phyloP scores from a whole-genome alignment of 1,139 yeast species.

The Magnusiomyces ingens region DNA sequence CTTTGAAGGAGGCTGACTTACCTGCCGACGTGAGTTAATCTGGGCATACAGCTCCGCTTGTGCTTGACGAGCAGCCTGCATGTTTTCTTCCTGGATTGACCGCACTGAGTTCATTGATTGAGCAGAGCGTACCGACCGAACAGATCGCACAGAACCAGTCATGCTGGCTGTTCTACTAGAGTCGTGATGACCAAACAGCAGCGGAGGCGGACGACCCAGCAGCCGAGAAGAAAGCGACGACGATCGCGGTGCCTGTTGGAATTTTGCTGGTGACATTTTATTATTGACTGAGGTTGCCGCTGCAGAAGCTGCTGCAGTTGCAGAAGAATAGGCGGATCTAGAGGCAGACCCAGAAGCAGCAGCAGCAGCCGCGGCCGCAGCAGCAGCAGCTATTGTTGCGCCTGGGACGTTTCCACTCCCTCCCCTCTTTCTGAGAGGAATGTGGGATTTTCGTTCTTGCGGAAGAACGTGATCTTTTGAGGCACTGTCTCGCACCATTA shows the following conservation, averaged over 20 bases:
- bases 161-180: neutral
- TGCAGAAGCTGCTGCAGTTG: no score
- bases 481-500: no score
- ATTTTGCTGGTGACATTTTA: neutral
- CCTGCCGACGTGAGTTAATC: neutral
- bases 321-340: no score
- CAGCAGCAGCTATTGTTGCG: no score
- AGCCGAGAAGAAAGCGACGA: neutral
- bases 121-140: neutral
- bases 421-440: no score
- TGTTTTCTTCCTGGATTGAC: neutral
- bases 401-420: no score
- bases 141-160: neutral
- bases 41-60: neutral
- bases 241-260: neutral
- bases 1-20: neutral
- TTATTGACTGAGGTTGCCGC: neutral
- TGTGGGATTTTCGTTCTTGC: no score
- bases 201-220: no score
- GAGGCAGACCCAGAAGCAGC: no score
- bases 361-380: no score
- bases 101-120: neutral
- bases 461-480: no score
- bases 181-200: neutral
- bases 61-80: neutral